phyloP scores from a whole-genome alignment of 2,329 filamentous ascomycete genomes.

The Ophiostoma angusticollis region DNA sequence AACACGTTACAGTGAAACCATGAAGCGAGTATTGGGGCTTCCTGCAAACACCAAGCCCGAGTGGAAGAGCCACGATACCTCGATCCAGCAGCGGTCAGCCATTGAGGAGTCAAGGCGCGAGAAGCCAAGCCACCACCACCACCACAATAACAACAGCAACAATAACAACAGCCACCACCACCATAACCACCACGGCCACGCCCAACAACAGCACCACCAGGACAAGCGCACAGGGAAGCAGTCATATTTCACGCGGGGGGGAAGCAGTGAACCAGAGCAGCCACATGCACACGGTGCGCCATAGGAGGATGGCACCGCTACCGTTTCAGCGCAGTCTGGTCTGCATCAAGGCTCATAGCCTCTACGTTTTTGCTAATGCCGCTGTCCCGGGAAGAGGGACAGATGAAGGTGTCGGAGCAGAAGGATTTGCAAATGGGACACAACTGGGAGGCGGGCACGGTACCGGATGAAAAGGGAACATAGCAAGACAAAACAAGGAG shows the following conservation, averaged over 20 bases:
- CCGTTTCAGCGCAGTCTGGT: not conserved
- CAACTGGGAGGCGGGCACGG: too few species aligned
- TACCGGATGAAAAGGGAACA: not conserved
- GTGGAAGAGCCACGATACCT: constrained; percentile 94
- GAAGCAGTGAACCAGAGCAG: constrained; percentile 8
- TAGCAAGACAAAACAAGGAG: not conserved
- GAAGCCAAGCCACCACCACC: constrained; percentile 44
- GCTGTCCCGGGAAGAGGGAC: not conserved
- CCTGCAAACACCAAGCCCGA: constrained; percentile 81
- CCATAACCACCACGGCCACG: constrained; percentile 6
- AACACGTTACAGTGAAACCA: constrained; percentile 58
- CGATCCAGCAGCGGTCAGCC: constrained; percentile 79
- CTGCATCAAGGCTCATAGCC: constrained; percentile 8
- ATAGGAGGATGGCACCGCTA: constrained; percentile 7
- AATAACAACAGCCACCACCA: constrained; percentile 17
- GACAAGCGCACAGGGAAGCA: constrained; percentile 11
- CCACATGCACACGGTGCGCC: constrained; percentile 10
- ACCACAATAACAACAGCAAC: constrained; percentile 22
- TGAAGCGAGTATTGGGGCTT: constrained; percentile 80
- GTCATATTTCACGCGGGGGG: not conserved
- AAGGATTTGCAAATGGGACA: not conserved
- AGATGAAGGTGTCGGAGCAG: not conserved
- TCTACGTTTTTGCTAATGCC: constrained; percentile 1
- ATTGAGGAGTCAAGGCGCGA: constrained; percentile 88
- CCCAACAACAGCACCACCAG: not conserved